Base-by-base conservation (phyloP, 2,329 filamentous ascomycete genomes). In the Zymoseptoria passerinii region DNA sequence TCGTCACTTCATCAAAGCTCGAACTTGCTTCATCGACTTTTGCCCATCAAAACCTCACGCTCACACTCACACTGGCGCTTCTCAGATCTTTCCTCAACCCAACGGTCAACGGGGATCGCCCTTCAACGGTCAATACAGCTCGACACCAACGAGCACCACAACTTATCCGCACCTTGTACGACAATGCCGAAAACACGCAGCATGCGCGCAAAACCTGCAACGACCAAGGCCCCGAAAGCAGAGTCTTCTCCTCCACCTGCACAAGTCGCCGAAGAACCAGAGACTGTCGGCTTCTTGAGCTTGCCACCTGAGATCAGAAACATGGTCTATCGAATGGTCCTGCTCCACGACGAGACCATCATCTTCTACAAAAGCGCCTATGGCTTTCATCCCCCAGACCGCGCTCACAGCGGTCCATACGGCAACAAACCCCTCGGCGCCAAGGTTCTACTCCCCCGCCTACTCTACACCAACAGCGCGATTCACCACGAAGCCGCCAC, bases 391-490 rank as follows among this genome's bases (percentile, higher is more conserved):
- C 35, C 35, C 35, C 1, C 35, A 6, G 35, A 13, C 13, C 35
- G 35, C 35, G 35, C 35, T 44, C 35, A 16, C 35, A n/a, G 35
- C 16, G 35, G 35, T 44, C 35, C 35, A 44, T 44, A n/a, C 35
- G 35, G 35, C 3, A 44, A 44, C 35, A 44, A 44, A 44, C 10
- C 35, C 2, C 35, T 44, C 35, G 35, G 35, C 10, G 35, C 35
- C 35, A 44, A 44, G n/a, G 16, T 44, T 13, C 35, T 44, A 16
- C 35, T 44, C 13, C 35, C 35, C 13, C 35, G 35, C 7, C 57
- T 83, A 80, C 28, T 58, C 55, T 40, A 51, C 9, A 35, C 50
- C 50, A 28, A 28, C 50, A 27, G 50, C 23, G 23, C 28, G 2
- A 28, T 52, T 8, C 27, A 52, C 23, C 13, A 28, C 8, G 50